A percentile compares a stretch with the other conserved stretches of the same genome.
Evolutionary conservation across 176 grass and related monocot species (phyloP).

Genomic region (Raddia guianensis): DNA sequence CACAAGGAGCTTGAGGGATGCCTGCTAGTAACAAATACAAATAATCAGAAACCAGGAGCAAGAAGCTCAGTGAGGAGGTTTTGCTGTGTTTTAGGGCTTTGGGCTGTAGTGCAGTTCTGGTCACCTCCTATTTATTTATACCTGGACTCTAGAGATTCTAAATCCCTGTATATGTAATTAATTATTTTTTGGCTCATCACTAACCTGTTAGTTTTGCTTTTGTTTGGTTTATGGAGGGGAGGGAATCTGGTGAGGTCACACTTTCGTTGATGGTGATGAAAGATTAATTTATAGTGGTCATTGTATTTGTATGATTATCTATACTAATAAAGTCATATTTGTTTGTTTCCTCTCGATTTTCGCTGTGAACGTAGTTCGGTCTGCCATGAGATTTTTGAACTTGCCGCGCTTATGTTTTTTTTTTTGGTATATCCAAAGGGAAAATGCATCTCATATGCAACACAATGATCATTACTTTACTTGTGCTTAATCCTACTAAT

Average conservation of each 20-base stretch:
- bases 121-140: not conserved
- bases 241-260: not conserved
- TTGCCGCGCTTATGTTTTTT: not conserved
- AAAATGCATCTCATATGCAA: no score
- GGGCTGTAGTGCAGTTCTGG: not conserved
- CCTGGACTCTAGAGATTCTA: not conserved
- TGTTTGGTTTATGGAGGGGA: constrained; percentile 11
- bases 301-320: constrained; percentile 29
- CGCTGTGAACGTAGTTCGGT: not conserved
- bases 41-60: constrained; percentile 24
- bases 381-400: not conserved
- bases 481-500: no score
- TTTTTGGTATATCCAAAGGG: no score
- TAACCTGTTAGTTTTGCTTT: constrained; percentile 20
- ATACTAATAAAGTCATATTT: constrained; percentile 36
- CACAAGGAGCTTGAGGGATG: not conserved
- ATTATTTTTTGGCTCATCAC: constrained; percentile 38
- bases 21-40: constrained; percentile 1
- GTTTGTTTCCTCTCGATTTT: not conserved
- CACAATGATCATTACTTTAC: no score
- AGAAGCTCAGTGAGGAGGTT: constrained; percentile 6
- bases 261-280: not conserved
- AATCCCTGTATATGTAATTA: constrained; percentile 54
- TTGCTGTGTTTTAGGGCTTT: not conserved
- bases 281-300: constrained; percentile 25